These are phyloP conservation scores for Chytridiales sp. DNA, from an alignment of 371 early-diverging fungal species.

Conservation along the genomic window DNA sequence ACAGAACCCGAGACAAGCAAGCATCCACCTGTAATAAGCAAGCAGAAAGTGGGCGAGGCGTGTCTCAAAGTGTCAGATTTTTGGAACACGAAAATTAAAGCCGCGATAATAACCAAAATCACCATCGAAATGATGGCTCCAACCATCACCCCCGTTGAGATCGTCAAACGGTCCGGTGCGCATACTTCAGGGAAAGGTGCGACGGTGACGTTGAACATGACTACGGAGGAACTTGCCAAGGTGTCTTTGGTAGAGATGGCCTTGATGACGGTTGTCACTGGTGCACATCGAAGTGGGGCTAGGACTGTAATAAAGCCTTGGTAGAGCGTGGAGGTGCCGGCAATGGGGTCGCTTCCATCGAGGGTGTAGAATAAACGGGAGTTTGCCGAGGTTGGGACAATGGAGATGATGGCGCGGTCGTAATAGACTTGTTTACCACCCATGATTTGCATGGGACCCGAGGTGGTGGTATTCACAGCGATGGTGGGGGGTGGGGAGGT, in stretches of 20 bases:
- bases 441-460: neutral
- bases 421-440: neutral
- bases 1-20: neutral
- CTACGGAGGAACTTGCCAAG: neutral
- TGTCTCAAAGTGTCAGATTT: neutral
- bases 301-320: neutral
- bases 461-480: neutral
- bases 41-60: neutral
- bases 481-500: neutral
- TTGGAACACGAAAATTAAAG: neutral
- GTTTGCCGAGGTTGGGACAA: neutral
- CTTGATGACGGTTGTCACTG: neutral
- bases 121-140: too few relatives aligned
- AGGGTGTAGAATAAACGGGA: conserved; percentile 3
- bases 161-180: neutral
- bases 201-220: neutral
- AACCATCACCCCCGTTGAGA: neutral
- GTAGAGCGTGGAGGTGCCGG: conserved; percentile 3
- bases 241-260: neutral
- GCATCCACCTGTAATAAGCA: conserved; percentile 3
- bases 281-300: neutral
- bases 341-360: conserved; percentile 3
- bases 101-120: neutral
- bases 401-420: neutral
- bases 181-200: neutral